Conservation (phyloP, 1,284 basidiomycete species). For the Cryptococcus sp. region DNA sequence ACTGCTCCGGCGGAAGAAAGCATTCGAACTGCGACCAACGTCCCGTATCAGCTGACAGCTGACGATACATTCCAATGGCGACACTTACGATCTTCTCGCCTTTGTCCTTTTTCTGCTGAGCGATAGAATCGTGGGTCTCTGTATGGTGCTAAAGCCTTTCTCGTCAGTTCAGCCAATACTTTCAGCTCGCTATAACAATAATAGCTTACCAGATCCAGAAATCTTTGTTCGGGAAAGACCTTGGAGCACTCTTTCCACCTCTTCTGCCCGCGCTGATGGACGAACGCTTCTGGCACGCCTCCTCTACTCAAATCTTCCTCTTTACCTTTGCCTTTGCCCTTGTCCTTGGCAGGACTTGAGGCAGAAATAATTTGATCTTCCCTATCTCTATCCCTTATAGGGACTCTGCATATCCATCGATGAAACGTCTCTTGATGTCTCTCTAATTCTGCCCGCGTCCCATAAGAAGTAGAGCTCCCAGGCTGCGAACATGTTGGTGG, state of each 20-base stretch:
- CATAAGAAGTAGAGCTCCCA: slow-evolving; percentile 62
- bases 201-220: slow-evolving; percentile 71
- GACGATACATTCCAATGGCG: slow-evolving; percentile 3
- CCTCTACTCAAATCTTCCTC: background rate
- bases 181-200: background rate
- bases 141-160: slow-evolving; percentile 66
- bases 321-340: background rate
- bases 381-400: slow-evolving; percentile 29
- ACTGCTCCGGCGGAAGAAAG: slow-evolving; percentile 61
- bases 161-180: slow-evolving; percentile 10
- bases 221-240: slow-evolving; percentile 79
- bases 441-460: slow-evolving; percentile 67
- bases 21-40: slow-evolving; percentile 69
- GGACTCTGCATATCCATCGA: slow-evolving; percentile 69
- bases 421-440: slow-evolving; percentile 79
- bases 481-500: slow-evolving; percentile 78
- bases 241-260: slow-evolving; percentile 61
- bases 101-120: slow-evolving; percentile 68
- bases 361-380: slow-evolving; percentile 45
- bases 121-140: slow-evolving; percentile 82
- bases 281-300: slow-evolving; percentile 34
- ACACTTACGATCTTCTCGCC: slow-evolving; percentile 82
- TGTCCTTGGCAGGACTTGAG: slow-evolving; percentile 30
- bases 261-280: slow-evolving; percentile 10
- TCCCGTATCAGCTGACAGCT: background rate